Percentiles rank a stretch among this genome's conserved stretches.
These are phyloP conservation scores for Tetrahymena malaccensis DNA, from an alignment of 73 alveolate species.

Conservation along the genomic window DNA sequence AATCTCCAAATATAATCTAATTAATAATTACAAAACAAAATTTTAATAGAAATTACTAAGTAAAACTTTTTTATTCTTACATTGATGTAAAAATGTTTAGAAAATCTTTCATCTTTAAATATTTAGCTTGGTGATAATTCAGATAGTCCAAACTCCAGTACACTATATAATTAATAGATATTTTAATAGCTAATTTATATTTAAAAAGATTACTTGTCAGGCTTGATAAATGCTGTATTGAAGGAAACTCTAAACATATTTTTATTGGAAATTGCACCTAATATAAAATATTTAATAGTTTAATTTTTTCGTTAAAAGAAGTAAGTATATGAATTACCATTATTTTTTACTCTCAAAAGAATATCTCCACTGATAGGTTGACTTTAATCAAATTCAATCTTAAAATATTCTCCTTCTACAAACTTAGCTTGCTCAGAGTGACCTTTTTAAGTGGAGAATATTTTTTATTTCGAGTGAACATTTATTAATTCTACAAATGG, in stretches of 20 bases:
- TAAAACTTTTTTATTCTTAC: no score
- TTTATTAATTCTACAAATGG: constrained; percentile 51
- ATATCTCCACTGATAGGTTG: constrained; percentile 10
- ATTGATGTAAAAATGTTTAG: constrained; percentile 18
- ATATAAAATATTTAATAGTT: not conserved
- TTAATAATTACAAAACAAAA: not conserved
- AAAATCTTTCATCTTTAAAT: constrained; percentile 26
- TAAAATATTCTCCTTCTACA: not conserved
- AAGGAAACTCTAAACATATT: constrained; percentile 55
- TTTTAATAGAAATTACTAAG: no score
- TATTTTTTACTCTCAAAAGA: not conserved
- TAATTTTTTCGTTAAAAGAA: constrained; percentile 7
- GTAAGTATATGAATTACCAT: constrained; percentile 1
- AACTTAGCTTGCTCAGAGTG: constrained; percentile 9
- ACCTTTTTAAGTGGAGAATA: constrained; percentile 24
- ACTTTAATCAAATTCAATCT: not conserved
- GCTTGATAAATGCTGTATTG: constrained; percentile 49
- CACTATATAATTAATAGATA: not conserved
- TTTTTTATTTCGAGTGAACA: constrained; percentile 35
- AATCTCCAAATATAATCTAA: not conserved
- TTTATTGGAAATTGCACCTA: constrained; percentile 18
- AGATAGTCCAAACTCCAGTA: constrained; percentile 1
- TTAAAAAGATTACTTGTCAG: constrained; percentile 1
- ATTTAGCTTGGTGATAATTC: constrained; percentile 53
- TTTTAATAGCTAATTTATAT: not conserved